Evolutionary conservation across 371 early-diverging fungal species (phyloP), one percentile per base, ranked within the genome.

Genomic region (Batkoa obscura): DNA sequence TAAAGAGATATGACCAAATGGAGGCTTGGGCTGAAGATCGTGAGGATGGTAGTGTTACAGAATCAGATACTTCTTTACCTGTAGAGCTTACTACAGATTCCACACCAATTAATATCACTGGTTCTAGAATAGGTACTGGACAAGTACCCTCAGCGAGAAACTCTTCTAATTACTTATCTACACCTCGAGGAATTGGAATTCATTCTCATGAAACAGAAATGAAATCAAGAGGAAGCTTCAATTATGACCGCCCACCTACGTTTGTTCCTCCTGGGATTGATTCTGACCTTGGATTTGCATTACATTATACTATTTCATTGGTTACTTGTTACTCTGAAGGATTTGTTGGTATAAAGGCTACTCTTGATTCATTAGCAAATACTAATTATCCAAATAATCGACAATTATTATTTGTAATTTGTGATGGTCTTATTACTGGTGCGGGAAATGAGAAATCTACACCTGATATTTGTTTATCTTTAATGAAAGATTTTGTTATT

Each of bases 251-350:
- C n/a, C n/a, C n/a, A n/a, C 45, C 45, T 45, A 45, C 10, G 15
- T 45, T 45, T 23, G 50, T 35, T 13, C 53, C 13, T 23, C 12
- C 15, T 8, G 12, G 42, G 3, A 36, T 53, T 23, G 53, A 53
- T 3, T 42, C 35, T 32, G 32, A n/a, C 42, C 42, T 53, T 1
- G 72, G 84, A 57, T 83, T 80, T 58, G 69, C 71, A 1, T 64
- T 82, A 34, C 75, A 80, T 3, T 78, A 84, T 63, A 81, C 84
- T 13, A 74, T 86, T 51, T 73, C 78, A 42, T 64, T 86, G 30
- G 83, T 86, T 1, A 90, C 94, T 0, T 86, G 87, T 60, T 96
- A 96, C 66, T 88, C 90, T 12, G 97, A 94, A 69, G 86, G 92
- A 41, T 78, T 76, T 59, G 85, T 83, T 51, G 88, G 90, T 2